A percentile compares a stretch with the other conserved stretches of the same genome.
phyloP scores from a whole-genome alignment of 2,329 filamentous ascomycete genomes.

The Neopestalotiopsis sp. region DNA sequence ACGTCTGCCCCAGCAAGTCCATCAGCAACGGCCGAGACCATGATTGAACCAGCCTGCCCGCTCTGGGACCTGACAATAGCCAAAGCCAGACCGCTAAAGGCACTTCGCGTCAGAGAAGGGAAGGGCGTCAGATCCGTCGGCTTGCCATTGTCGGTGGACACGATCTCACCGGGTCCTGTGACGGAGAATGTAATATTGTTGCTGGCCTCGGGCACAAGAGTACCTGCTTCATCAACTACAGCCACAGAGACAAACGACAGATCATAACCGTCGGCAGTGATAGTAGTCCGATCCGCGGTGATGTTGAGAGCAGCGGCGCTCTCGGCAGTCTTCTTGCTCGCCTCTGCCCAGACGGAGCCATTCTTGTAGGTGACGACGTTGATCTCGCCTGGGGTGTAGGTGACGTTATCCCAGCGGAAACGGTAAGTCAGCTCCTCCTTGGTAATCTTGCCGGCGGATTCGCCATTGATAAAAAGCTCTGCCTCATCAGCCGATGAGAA shows the following conservation, averaged over 20 bases:
- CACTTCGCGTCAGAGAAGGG: conserved; percentile 43
- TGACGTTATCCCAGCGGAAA: conserved; percentile 58
- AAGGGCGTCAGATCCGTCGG: conserved; percentile 51
- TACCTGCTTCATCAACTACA: conserved; percentile 50
- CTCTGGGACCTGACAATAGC: conserved; percentile 40
- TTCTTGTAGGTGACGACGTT: conserved; percentile 53
- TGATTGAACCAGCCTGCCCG: neutral
- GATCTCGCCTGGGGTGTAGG: conserved; percentile 53
- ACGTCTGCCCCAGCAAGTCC: conserved; percentile 21
- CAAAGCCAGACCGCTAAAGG: conserved; percentile 47
- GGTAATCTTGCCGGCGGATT: conserved; percentile 47
- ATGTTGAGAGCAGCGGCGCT: conserved; percentile 43
- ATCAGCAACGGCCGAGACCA: neutral
- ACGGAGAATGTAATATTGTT: conserved; percentile 50
- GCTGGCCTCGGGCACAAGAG: conserved; percentile 48
- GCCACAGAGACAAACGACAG: conserved; percentile 51
- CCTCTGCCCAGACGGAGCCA: conserved; percentile 51
- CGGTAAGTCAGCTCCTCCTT: conserved; percentile 47
- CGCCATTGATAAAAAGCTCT: conserved; percentile 59
- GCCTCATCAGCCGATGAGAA: conserved; percentile 58
- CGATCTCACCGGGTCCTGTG: conserved; percentile 49
- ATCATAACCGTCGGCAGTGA: conserved; percentile 49
- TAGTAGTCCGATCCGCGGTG: conserved; percentile 44
- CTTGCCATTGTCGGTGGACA: conserved; percentile 58
- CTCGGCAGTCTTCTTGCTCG: conserved; percentile 47